phyloP scores from a whole-genome alignment of 164 flowering plant species.

The Macadamia tetraphylla region DNA sequence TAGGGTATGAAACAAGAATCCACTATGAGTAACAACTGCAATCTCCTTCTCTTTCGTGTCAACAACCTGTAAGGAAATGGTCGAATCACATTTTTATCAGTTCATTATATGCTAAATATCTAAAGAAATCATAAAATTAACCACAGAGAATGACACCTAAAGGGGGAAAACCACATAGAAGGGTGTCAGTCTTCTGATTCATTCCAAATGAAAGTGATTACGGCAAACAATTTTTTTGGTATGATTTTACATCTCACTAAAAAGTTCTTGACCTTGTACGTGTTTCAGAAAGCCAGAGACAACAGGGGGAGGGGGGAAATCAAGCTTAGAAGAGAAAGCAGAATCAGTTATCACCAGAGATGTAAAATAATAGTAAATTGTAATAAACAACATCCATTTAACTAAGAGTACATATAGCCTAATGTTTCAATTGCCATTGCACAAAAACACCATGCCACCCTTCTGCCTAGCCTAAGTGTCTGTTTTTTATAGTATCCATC shows the following conservation, averaged over 20 bases:
- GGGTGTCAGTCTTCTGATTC: not conserved
- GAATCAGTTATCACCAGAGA: not conserved
- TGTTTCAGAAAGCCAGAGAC: not conserved
- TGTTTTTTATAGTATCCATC: no score
- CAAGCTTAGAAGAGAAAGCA: not conserved
- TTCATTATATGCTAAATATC: no score
- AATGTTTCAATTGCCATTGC: not conserved
- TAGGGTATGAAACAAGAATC: conserved; percentile 60
- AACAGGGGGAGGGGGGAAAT: not conserved
- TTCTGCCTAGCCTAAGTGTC: no score
- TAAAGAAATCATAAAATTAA: no score
- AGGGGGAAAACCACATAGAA: no score
- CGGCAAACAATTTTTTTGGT: no score
- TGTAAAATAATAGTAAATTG: no score
- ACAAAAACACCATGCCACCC: not conserved
- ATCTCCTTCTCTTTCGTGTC: conserved; percentile 87
- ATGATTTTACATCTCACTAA: not conserved
- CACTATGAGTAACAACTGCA: conserved; percentile 83
- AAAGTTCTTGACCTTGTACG: not conserved
- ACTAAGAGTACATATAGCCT: not conserved
- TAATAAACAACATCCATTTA: no score
- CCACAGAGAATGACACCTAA: no score
- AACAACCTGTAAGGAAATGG: conserved; percentile 52
- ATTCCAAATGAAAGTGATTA: not conserved
- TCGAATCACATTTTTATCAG: no score